Evolutionary conservation across 2,329 filamentous ascomycete genomes (phyloP).

Genomic region (Xylariaceae sp.): DNA sequence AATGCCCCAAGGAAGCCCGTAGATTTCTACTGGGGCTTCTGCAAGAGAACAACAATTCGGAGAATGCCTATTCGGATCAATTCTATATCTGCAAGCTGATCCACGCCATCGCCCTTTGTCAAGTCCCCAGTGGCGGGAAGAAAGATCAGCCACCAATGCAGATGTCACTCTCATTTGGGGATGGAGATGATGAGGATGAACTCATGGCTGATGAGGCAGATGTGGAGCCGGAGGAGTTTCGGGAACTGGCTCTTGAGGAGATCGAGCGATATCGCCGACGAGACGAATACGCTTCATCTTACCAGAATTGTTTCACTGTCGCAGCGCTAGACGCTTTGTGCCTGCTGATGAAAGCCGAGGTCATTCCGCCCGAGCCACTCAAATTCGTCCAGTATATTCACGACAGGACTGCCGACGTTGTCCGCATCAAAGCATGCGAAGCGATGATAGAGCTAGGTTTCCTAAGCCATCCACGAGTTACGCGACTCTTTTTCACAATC

Average conservation of each 20-base stretch:
- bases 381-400: conserved; percentile 61
- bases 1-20: conserved; percentile 72
- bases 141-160: conserved; percentile 37
- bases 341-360: conserved; percentile 57
- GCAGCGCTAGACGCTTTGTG: conserved; percentile 58
- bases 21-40: conserved; percentile 84
- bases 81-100: conserved; percentile 83
- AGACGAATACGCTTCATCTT: conserved; percentile 64
- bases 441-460: conserved; percentile 58
- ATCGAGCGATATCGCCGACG: conserved; percentile 62
- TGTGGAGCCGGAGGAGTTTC: conserved; percentile 42
- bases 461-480: conserved; percentile 49
- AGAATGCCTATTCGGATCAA: conserved; percentile 83
- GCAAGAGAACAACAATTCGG: conserved; percentile 89
- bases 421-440: conserved; percentile 62
- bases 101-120: conserved; percentile 52
- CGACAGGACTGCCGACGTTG: conserved; percentile 57
- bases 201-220: conserved; percentile 39
- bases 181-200: conserved; percentile 39
- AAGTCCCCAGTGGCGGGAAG: conserved; percentile 43
- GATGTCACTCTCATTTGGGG: conserved; percentile 40
- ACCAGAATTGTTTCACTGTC: conserved; percentile 62
- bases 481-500: conserved; percentile 52
- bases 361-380: conserved; percentile 49
- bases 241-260: conserved; percentile 52